These are phyloP conservation scores for Durotheca rogersii DNA, from an alignment of 495 filamentous ascomycete species.

Conservation along the genomic window DNA sequence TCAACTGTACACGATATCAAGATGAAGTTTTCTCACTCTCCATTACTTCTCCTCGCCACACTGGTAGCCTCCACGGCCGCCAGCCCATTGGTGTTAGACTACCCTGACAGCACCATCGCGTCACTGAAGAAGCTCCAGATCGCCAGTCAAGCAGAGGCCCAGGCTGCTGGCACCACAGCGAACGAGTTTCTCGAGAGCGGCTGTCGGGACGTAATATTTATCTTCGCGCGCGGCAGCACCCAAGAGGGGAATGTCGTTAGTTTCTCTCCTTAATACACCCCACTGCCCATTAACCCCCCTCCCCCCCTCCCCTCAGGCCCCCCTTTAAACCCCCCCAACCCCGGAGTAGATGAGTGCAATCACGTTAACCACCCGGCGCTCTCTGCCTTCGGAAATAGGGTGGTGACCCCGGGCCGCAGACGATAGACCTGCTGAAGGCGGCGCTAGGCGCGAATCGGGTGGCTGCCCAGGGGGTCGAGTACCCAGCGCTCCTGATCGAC, in stretches of 20 bases:
- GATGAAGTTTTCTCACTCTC: slow-evolving; percentile 29
- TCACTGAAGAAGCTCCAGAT: slow-evolving; percentile 20
- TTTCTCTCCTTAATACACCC: neutral
- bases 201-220: slow-evolving; percentile 52
- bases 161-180: slow-evolving; percentile 30
- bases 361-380: slow-evolving; percentile 10
- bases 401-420: slow-evolving; percentile 30
- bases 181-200: slow-evolving; percentile 47
- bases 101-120: slow-evolving; percentile 20
- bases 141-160: too few species aligned
- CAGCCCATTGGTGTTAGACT: slow-evolving; percentile 31
- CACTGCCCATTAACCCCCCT: too few species aligned
- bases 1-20: neutral
- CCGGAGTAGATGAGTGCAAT: too few species aligned
- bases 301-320: too few species aligned
- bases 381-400: slow-evolving; percentile 10
- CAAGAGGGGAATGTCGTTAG: slow-evolving; percentile 56
- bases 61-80: slow-evolving; percentile 27
- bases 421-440: slow-evolving; percentile 33
- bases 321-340: too few species aligned
- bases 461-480: slow-evolving; percentile 44
- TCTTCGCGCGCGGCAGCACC: slow-evolving; percentile 54
- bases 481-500: slow-evolving; percentile 38
- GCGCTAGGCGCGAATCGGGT: slow-evolving; percentile 29
- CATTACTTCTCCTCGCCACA: slow-evolving; percentile 21